Base-by-base conservation (phyloP, 208 protist genomes). In the Wallacemonas rigidus region DNA sequence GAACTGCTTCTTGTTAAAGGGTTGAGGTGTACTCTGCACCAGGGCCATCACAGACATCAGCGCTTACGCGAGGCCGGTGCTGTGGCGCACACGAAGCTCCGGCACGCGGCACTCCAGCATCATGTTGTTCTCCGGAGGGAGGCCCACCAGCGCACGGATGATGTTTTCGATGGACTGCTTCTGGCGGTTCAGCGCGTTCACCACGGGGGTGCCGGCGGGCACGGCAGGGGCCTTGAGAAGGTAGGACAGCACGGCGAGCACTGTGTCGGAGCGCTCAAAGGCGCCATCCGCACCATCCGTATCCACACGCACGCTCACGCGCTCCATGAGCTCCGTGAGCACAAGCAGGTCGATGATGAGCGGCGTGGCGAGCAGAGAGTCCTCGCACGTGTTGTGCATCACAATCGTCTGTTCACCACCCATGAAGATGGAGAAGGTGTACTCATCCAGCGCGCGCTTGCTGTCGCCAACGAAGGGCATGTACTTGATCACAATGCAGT, bases 401-500 rank as follows among this genome's bases (percentile, higher is more conserved):
- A 90, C 87, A 11, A 99, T 88, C 45, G 94, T 98, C 70, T 98
- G 98, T 77, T 94, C 67, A 41, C 99, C 99, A 56, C 97, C 97
- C 94, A 99, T 97, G 87, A 99, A 99, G 70, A 99, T 99, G 62
- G 98, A 91, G 26, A 95, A 98, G 17, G 83, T 96, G 82, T 99
- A 99, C 90, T 99, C 99, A 81, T 99, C 99, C 80, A 99, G 84
- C 17, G 99, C 99, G 58, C 99, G 90, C 95, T 99, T 99, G 78
- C 87, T 95, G 77, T 98, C 98, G 71, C 93, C 94, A 45, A 99
- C 98, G 85, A 93, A 94, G 50, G 98, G 98, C 38, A 99, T 80
- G 85, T 99, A 99, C 81, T 99, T 99, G 86, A 99, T 99, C 57
- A 99, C 98, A 70, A 99, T 95, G 69, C 97, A 91, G 89, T 99